These are phyloP conservation scores for Solanum bulbocastanum DNA, from an alignment of 257 asterid species.

Conservation along the genomic window DNA sequence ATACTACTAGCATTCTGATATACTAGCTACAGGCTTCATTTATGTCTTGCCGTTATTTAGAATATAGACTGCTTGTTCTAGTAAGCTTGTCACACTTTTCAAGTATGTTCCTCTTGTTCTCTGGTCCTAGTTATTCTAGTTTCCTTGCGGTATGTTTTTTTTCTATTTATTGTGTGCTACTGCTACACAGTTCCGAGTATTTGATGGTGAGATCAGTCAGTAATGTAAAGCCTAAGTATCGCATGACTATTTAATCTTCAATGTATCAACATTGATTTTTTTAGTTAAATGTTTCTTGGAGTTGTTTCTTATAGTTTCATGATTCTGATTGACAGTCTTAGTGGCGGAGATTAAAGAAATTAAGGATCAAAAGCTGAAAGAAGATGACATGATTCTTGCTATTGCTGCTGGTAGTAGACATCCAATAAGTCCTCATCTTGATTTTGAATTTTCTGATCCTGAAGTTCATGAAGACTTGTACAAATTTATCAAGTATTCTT, in stretches of 20 bases:
- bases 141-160: not conserved
- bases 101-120: not conserved
- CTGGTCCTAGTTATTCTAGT: not conserved
- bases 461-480: constrained; percentile 11
- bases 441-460: constrained; percentile 5
- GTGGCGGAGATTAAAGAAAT: constrained; percentile 14
- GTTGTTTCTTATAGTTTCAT: not conserved
- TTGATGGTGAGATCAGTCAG: not conserved
- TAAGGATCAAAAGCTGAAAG: constrained; percentile 14
- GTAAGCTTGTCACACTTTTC: not conserved
- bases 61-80: not conserved
- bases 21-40: not conserved
- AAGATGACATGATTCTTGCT: constrained; percentile 15
- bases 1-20: not conserved
- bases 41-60: not conserved
- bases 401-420: constrained; percentile 18
- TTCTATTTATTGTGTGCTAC: not conserved
- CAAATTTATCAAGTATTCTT: constrained; percentile 14
- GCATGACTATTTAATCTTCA: not conserved
- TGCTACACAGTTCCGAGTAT: not conserved
- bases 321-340: constrained; percentile 6
- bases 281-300: not conserved
- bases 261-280: not conserved
- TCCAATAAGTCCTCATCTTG: constrained; percentile 10
- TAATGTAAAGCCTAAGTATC: not conserved